phyloP scores from a whole-genome alignment of 108 stramenopile species.

The Skeletonema menzelii region DNA sequence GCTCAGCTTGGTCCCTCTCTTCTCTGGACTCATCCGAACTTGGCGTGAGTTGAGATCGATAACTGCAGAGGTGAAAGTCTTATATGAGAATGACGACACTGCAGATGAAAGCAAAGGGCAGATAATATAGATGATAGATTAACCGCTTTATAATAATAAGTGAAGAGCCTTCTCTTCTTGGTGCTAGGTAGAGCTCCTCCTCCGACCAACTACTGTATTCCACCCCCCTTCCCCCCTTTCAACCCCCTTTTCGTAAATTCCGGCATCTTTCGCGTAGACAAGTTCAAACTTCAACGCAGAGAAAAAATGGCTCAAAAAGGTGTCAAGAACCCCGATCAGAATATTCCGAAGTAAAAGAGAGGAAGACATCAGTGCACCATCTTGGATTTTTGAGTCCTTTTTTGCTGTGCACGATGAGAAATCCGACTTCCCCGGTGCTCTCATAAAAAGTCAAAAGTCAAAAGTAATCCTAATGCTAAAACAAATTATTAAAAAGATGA shows the following conservation, averaged over 20 bases:
- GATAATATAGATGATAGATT: background rate
- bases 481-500: slow-evolving; percentile 22
- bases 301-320: background rate
- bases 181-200: too few relatives aligned
- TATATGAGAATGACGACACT: background rate
- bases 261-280: background rate
- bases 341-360: background rate
- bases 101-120: background rate
- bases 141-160: too few relatives aligned
- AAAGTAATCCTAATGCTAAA: slow-evolving; percentile 27
- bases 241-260: background rate
- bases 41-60: slow-evolving; percentile 47
- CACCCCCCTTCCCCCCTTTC: background rate
- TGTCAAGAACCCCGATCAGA: background rate
- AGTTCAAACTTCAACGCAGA: background rate
- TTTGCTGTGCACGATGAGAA: too few relatives aligned
- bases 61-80: background rate
- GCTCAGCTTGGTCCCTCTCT: slow-evolving; percentile 56
- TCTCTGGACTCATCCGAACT: slow-evolving; percentile 51
- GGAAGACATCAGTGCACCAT: background rate
- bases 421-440: background rate
- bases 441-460: slow-evolving; percentile 20
- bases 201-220: background rate
- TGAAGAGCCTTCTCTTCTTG: background rate
- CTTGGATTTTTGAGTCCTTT: background rate